Base-by-base conservation (phyloP, 176 grass and related monocot species). In the Zea luxurians region DNA sequence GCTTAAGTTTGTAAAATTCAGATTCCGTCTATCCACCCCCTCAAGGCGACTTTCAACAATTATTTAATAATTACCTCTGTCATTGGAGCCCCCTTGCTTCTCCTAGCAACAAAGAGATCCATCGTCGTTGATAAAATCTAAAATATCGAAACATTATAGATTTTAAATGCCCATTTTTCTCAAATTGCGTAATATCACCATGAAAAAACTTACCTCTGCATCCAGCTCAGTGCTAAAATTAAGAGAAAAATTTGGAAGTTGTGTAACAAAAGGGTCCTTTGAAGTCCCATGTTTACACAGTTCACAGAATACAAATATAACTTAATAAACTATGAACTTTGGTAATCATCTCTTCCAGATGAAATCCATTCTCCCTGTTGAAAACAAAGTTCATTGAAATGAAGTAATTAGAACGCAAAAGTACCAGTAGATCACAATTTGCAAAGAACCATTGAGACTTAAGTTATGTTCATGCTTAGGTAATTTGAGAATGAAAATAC, bases 71-170 rank as follows among this genome's bases (percentile, higher is more conserved):
- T 27, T 27, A 27, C 27, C 27, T 27, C 27, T 27, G 27, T 27
- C 27, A 27, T 27, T 27, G 27, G 27, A 27, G 27, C 27, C 27
- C 27, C 27, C 27, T 27, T 27, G 27, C 27, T 27, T 27, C 27
- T 98, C 85, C 92, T 91, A 79, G 96, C 89, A 94, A 98, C 92
- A 98, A 98, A 98, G 92, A 98, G 96, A 98, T 95, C 96, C 86
- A 98, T 95, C 69, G 86, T 85, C 83, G 79, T 98, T 89, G 96
- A 95, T 92, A 98, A 90, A 92, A 98, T 92, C 96, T 98, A 80
- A 46, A 92, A 91, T 78, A 73, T 12, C 0, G 44, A 70, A 77
- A 58, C 38, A 76, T 66, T 58, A 74, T 6, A 75, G 12, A 27
- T 37, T 61, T 13, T 71, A 2, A 66, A 3, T 15, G 37, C 77